These are phyloP conservation scores for Talaromyces borbonicus DNA, from an alignment of 495 filamentous ascomycete species.

Conservation along the genomic window DNA sequence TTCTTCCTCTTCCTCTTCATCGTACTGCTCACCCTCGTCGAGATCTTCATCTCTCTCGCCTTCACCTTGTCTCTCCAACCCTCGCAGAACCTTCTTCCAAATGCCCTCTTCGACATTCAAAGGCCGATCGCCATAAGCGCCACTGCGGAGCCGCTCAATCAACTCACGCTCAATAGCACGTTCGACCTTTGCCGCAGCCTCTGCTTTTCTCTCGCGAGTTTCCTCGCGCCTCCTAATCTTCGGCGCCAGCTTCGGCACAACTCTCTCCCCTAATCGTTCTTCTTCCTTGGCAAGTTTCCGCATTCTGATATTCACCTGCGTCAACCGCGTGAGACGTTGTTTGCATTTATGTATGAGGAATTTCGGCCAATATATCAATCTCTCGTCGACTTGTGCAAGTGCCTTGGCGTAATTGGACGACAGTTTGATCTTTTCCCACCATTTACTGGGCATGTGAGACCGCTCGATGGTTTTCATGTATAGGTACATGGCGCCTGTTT, in stretches of 20 bases:
- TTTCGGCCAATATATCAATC: constrained; percentile 92
- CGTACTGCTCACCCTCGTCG: constrained; percentile 76
- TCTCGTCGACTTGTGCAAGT: constrained; percentile 76
- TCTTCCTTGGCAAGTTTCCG: constrained; percentile 77
- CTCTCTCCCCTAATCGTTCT: constrained; percentile 76
- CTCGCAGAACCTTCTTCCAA: constrained; percentile 95
- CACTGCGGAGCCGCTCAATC: constrained; percentile 81
- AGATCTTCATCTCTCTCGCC: constrained; percentile 78
- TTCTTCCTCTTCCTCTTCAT: constrained; percentile 57
- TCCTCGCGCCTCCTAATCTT: constrained; percentile 85
- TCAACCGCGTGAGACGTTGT: constrained; percentile 87
- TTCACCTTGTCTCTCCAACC: constrained; percentile 77
- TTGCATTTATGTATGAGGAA: constrained; percentile 96
- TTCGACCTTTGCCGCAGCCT: constrained; percentile 91
- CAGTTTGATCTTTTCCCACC: constrained; percentile 91
- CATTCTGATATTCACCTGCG: constrained; percentile 85
- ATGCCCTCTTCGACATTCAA: constrained; percentile 88
- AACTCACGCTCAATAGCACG: constrained; percentile 92
- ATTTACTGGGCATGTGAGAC: constrained; percentile 78
- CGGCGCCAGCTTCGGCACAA: constrained; percentile 85
- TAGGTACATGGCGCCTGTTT: constrained; percentile 78
- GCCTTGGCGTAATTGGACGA: constrained; percentile 85
- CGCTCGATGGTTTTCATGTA: constrained; percentile 97
- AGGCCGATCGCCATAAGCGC: constrained; percentile 90
- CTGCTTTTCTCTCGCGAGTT: constrained; percentile 86